Evolutionary conservation across 2,329 filamentous ascomycete species (phyloP).

Genomic region (Fusarium tupiense): DNA sequence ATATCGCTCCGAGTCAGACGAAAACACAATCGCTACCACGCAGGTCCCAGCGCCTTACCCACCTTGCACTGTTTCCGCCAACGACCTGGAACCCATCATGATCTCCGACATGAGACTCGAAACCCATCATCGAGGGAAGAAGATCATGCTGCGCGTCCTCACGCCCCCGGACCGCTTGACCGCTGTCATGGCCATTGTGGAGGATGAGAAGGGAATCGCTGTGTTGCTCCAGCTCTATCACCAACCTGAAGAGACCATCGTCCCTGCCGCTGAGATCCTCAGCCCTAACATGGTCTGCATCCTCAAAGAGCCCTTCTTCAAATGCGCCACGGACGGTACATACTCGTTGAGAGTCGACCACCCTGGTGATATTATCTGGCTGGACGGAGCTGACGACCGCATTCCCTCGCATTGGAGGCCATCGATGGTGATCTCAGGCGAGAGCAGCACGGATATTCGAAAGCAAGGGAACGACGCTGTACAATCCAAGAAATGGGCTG

Average conservation of each 20-base stretch:
- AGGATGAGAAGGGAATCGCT: neutral
- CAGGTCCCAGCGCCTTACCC: neutral
- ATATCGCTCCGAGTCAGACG: rapidly evolving
- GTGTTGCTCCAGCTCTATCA: neutral
- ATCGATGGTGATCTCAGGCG: neutral
- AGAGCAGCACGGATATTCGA: neutral
- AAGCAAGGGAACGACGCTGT: neutral
- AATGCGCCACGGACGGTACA: neutral
- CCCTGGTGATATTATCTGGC: neutral
- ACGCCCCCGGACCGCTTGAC: neutral
- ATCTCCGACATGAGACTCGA: neutral
- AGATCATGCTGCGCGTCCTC: neutral
- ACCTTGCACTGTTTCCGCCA: neutral
- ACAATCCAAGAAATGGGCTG: neutral
- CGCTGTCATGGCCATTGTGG: neutral
- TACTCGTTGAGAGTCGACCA: neutral
- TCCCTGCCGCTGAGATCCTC: neutral
- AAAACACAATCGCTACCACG: neutral
- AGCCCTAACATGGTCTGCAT: neutral
- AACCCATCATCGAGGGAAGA: neutral
- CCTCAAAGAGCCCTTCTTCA: neutral
- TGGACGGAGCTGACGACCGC: neutral
- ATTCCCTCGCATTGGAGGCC: neutral
- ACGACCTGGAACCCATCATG: neutral
- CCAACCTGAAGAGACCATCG: neutral